Base-by-base conservation (phyloP, 352 stramenopile genomes). In the Phytopythium cucurbitacearum region DNA sequence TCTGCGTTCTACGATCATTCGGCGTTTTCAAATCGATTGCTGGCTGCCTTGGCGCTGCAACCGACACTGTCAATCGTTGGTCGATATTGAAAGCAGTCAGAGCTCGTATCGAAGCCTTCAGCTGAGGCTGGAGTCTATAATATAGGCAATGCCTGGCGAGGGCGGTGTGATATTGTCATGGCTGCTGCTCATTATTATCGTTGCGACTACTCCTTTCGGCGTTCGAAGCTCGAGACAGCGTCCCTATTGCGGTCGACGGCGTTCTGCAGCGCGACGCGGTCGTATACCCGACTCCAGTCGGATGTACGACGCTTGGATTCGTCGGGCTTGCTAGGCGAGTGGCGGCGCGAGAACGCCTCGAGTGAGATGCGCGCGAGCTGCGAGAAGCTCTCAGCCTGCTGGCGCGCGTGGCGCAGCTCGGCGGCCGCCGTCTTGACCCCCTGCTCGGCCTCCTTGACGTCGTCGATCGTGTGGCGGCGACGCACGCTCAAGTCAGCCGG, bases 391-490 rank as follows among this genome's bases (percentile, higher is more conserved):
- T 94, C 84, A 16, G 84, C 81, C 53, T 87, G 75, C 6, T 85
- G 65, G 3, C 81, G 73, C 16, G 81, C 81, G 33, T 89, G 78
- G 60, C 87, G 90, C 46, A 94, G 69, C 50, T 87, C 74, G n/a
- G 73, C 62, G 0, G 80, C 69, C 38, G 83, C 80, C 16, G 85
- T 67, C 0, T 77, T 71, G 4, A 90, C 73, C 16, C 88, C 73
- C 34, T 88, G 91, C 48, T 92, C 75, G 0, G 78, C 80, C 6
- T 79, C 71, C 44, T 89, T 86, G 16, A 90, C 80, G 28, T 92
- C 81, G 47, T 92, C 84, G 51, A 85, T 82, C 21, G 84, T 91
- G 54, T 92, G 84, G 33, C 84, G 84, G 56, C 82, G 80, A 8
- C 84, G 84, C 32, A 82, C 62, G 7, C 54, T 62, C 8, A 90